phyloP scores from a whole-genome alignment of 2,329 filamentous ascomycete genomes.

The Bretziella fagacearum region DNA sequence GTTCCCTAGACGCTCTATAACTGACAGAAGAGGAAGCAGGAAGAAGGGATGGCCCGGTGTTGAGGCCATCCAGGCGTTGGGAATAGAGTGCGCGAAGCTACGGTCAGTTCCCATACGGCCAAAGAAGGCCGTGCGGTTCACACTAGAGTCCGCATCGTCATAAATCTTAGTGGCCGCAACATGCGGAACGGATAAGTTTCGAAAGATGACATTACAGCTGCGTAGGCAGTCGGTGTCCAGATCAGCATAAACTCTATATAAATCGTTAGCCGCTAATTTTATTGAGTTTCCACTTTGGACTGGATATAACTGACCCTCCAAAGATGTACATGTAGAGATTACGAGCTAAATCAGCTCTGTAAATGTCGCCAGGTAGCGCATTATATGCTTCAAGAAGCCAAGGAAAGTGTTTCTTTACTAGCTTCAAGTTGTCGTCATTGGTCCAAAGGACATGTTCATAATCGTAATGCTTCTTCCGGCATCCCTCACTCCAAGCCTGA shows the following conservation, averaged over 20 bases:
- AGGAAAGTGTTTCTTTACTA: slow-evolving; percentile 21
- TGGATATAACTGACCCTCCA: slow-evolving; percentile 19
- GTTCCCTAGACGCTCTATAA: slow-evolving; percentile 11
- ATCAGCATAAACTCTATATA: slow-evolving; percentile 20
- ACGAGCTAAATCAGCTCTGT: slow-evolving; percentile 21
- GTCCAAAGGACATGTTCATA: slow-evolving; percentile 25
- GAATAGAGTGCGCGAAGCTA: slow-evolving; percentile 20
- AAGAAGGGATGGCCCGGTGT: slow-evolving; percentile 23
- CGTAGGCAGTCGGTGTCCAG: slow-evolving; percentile 22
- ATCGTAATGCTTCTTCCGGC: slow-evolving; percentile 19
- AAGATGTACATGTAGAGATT: slow-evolving; percentile 24
- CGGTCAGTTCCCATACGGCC: slow-evolving; percentile 22
- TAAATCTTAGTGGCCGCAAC: not conserved
- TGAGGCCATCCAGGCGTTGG: slow-evolving; percentile 24
- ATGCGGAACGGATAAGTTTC: slow-evolving; percentile 15
- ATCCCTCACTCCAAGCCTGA: slow-evolving; percentile 21
- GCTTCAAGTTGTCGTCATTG: slow-evolving; percentile 22
- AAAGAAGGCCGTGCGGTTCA: slow-evolving; percentile 18
- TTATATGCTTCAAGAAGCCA: slow-evolving; percentile 20
- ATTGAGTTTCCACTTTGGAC: too few species aligned
- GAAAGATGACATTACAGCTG: slow-evolving; percentile 17
- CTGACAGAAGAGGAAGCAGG: slow-evolving; percentile 18
- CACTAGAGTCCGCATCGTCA: not conserved
- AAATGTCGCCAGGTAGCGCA: slow-evolving; percentile 21
- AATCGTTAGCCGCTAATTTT: too few species aligned